phyloP scores from a whole-genome alignment of 2,329 filamentous ascomycete species.

The Biscogniauxia marginata region DNA sequence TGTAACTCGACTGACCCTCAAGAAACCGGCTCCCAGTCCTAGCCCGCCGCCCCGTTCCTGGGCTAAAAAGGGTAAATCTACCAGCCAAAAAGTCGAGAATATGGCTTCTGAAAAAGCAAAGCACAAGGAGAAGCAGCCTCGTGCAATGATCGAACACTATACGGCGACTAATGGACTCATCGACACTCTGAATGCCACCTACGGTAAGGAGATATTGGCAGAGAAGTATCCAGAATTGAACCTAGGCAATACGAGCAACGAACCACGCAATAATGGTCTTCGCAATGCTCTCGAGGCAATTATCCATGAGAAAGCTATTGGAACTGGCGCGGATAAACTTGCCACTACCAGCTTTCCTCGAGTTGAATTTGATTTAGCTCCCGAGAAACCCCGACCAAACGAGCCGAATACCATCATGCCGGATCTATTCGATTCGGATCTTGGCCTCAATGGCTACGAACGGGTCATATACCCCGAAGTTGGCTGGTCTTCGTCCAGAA shows the following conservation, averaged over 20 bases:
- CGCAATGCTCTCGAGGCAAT: conserved; percentile 6
- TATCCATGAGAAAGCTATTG: conserved; percentile 3
- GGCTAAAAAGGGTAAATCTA: no score
- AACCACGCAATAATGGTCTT: not conserved
- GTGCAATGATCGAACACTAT: not conserved
- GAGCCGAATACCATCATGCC: not conserved
- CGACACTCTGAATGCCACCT: not conserved
- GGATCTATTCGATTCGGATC: not conserved
- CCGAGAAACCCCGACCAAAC: not conserved
- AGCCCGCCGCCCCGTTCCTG: no score
- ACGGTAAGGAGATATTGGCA: conserved; percentile 1
- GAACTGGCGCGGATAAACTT: conserved; percentile 1
- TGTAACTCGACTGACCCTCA: not conserved
- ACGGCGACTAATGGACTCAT: not conserved
- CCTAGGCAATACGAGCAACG: not conserved
- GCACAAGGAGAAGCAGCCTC: conserved; percentile 2
- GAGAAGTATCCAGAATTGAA: not conserved
- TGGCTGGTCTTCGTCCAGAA: conserved; percentile 1
- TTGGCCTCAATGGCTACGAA: not conserved
- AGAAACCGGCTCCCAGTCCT: no score
- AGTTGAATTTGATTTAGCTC: not conserved
- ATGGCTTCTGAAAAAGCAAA: not conserved
- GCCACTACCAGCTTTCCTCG: not conserved
- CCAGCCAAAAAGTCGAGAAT: not conserved
- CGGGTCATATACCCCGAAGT: not conserved